Base-by-base conservation (phyloP, 1,139 yeast species). In the Diutina siamensis region DNA sequence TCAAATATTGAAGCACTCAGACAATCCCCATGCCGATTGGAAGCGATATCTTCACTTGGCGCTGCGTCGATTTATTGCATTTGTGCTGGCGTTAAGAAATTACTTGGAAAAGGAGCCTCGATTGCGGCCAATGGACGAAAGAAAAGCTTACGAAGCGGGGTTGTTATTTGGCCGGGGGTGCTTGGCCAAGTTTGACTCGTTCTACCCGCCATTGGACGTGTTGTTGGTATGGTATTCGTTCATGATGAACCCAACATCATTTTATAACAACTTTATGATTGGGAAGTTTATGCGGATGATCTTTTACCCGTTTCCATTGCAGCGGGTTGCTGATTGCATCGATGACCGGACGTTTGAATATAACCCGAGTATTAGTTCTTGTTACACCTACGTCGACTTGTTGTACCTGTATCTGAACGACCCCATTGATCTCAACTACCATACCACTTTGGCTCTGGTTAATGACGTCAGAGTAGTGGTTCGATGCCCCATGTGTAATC, bases 141-240 rank as follows among this genome's bases (percentile, higher is more conserved):
- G 34, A 5, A 18, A 32, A 13, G 35, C 35, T 4, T 28, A 40
- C 15, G 44, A 20, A 12, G 34, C 18, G 33, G 35, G 34, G 21
- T 35, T 38, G 15, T 20, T 27, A 15, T 21, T 28, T 15, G 20
- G 17, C 4, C 40, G 41, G 12, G 33, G 32, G 13, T 41, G 20
- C 21, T 44, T 22, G 38, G n/a, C 33, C 25, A 20, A 44, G 18
- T 32, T 49, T 9, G 46, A 46, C 21, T 45, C 34, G 19, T 40
- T 51, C 22, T 46, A 62, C 34, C 69, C 71, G 1, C 69, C 69
- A 1, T 50, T 66, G 36, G 72, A 67, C 48, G 62, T 68, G 4
- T 46, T 67, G 9, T 57, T 68, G 64, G 67, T 68, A 1, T 68
- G 72, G 73, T 71, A 68, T 52, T 50, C 66, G 4, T 60, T 60